Conservation (phyloP, 2,329 filamentous ascomycete species). For the Ophiocordyceps robertsii region DNA sequence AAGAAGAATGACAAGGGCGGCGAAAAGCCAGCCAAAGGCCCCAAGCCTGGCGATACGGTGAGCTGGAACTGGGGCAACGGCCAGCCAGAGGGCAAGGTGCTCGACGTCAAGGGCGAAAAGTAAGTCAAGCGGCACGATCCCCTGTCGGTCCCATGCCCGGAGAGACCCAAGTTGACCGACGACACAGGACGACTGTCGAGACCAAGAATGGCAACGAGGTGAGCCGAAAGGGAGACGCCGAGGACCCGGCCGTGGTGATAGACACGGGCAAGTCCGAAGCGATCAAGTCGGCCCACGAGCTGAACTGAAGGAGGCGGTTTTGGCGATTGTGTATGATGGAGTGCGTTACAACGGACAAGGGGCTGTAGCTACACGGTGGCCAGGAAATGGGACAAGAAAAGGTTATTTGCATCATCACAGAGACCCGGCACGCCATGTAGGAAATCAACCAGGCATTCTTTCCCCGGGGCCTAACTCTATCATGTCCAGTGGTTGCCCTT, state of each 20-base stretch:
- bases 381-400: no score
- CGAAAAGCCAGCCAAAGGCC: slow-evolving; percentile 14
- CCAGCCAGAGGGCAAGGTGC: slow-evolving; percentile 27
- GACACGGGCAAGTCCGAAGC: slow-evolving; percentile 28
- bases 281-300: slow-evolving; percentile 25
- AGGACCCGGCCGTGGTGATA: slow-evolving; percentile 29
- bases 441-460: no score
- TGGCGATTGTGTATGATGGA: background rate
- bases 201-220: slow-evolving; percentile 29
- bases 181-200: slow-evolving; percentile 19
- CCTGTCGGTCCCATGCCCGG: background rate
- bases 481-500: no score
- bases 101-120: slow-evolving; percentile 29
- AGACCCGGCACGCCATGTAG: no score
- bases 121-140: slow-evolving; percentile 9
- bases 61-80: slow-evolving; percentile 33
- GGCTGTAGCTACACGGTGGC: background rate
- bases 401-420: no score
- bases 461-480: no score
- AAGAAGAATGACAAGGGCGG: background rate
- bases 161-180: background rate
- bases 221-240: slow-evolving; percentile 21
- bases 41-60: slow-evolving; percentile 26
- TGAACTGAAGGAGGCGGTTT: slow-evolving; percentile 11
- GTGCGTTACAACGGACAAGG: no score